Evolutionary conservation across 345 rosid species (phyloP), one percentile per base, ranked within the genome.

Genomic region (Boechera stricta): DNA sequence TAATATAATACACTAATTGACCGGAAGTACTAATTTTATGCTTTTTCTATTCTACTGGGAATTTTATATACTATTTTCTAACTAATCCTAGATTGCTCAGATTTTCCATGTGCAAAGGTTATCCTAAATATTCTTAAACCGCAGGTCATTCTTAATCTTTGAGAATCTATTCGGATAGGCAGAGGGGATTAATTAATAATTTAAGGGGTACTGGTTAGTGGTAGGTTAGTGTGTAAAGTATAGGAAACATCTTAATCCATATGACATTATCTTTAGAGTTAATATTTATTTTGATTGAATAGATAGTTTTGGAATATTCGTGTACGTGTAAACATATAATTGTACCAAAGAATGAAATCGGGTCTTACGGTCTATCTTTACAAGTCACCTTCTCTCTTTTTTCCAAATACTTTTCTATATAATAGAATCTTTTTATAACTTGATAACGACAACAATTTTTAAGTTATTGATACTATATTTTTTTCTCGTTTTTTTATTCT

Each of bases 41-140:
- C 7, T 13, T 59, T 45, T 47, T 2, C 21, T 21, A 36, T 9
- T 59, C 15, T 5, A 29, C n/a, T 73, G 53, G 55, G n/a, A 28
- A 58, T 16, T 51, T 29, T 31, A 38, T 59, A 48, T 12, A 56
- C 2, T 48, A 13, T 35, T 61, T 28, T 49, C 6, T 26, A 54
- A 51, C 47, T 41, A 60, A 52, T 61, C 21, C 44, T 38, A 38
- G 63, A 36, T 56, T 57, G 5, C 51, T 57, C 32, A 24, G 32
- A 74, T 66, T 35, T 10, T 38, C 59, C 78, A 74, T 74, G 72
- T 74, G 78, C 55, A 52, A 39, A 73, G 39, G 54, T 39, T 63
- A 49, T 57, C 8, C 51, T 41, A 10, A 51, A 11, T 62, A 62
- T 39, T 63, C 63, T 63, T 29, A 63, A 36, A 16, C 44, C 44